Percentiles rank a stretch among this genome's conserved stretches.
Evolutionary conservation across 2,329 filamentous ascomycete genomes (phyloP).

Genomic region (Colletotrichum magnum): DNA sequence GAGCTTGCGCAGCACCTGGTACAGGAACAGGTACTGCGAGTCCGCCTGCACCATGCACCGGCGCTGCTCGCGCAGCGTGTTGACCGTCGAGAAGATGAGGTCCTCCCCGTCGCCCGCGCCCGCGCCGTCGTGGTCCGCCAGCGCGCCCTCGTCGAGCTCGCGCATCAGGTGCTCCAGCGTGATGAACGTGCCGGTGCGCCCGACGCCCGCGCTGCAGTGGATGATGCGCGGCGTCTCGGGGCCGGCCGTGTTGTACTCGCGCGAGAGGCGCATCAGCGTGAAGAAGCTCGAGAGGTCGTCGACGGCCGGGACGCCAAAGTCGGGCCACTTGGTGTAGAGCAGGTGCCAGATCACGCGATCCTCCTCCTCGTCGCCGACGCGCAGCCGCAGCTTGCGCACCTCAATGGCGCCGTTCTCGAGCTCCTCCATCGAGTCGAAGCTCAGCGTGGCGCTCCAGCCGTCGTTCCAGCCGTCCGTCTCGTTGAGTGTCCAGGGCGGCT

Average conservation of each 20-base stretch:
- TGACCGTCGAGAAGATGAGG: conserved; percentile 83
- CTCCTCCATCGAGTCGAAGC: conserved; percentile 74
- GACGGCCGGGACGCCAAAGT: conserved; percentile 85
- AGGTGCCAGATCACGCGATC: conserved; percentile 79
- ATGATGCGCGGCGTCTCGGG: conserved; percentile 78
- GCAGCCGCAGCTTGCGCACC: conserved; percentile 79
- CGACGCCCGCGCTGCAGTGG: conserved; percentile 93
- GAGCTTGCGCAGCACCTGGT: conserved; percentile 83
- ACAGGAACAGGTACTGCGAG: conserved; percentile 87
- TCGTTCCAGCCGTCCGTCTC: conserved; percentile 75
- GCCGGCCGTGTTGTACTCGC: conserved; percentile 64
- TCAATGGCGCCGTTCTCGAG: conserved; percentile 73
- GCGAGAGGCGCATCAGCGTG: conserved; percentile 77
- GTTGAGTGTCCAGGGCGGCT: conserved; percentile 71
- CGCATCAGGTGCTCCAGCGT: conserved; percentile 91
- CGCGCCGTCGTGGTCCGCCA: conserved; percentile 63
- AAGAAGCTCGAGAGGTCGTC: conserved; percentile 78
- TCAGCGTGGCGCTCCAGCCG: conserved; percentile 77
- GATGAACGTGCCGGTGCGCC: conserved; percentile 95
- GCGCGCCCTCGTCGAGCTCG: conserved; percentile 82
- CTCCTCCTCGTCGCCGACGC: conserved; percentile 60
- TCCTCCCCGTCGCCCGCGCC: conserved; percentile 60
- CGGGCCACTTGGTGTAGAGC: conserved; percentile 89
- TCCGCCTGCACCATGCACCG: conserved; percentile 97
- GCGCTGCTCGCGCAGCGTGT: conserved; percentile 85